Base-by-base conservation (phyloP, 257 asterid species). In the Henckelia pumila region DNA sequence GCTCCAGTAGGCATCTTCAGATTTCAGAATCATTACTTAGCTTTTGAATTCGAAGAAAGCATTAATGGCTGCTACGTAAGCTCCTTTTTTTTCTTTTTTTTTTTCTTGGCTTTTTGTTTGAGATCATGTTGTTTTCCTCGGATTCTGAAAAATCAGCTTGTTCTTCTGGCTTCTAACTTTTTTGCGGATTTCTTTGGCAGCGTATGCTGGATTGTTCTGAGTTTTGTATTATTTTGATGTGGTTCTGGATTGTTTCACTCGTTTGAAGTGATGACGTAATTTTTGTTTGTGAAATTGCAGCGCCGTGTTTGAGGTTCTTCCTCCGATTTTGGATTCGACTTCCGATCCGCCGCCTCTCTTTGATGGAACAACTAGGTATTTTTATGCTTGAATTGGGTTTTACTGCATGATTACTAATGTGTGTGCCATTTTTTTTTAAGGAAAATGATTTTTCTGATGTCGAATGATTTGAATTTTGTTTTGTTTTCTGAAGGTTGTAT, bases 341-440 rank as follows among this genome's bases (percentile, higher is more conserved):
- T 83, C 96, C 21, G 79, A 80, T 16, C 91, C 85, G 6, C 96
- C 91, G 1, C 76, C 86, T 2, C 79, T 89, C 47, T 85, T 83
- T n/a, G 96, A 89, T 52, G 96, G 96, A 70, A 82, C 86, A 78
- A 82, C 84, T 53, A 74, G 92, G 96, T 89, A 68, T 47, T 63
- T 56, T 44, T 14, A 40, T 64, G 60, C 61, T 10, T 32, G 56
- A 33, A 30, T 25, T 21, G 70, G 14, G 16, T 56, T 21, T 4
- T 62, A 5, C 3, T 61, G 65, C 73, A 22, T 11, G 69, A 50
- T 59, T 19, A 33, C 33, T 23, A 29, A 40, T 32, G 26, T n/a
- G 25, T 49, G 29, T n/a, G 52, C 35, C 5, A 21, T 21, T 74
- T 24, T 30, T 19, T 67, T 47, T 20, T 20, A 2, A 50, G n/a